Percentiles rank a stretch among this genome's conserved stretches.
Evolutionary conservation across 169 alveolate genomes (phyloP).

Genomic region (Pseudocohnilembus persalinus): DNA sequence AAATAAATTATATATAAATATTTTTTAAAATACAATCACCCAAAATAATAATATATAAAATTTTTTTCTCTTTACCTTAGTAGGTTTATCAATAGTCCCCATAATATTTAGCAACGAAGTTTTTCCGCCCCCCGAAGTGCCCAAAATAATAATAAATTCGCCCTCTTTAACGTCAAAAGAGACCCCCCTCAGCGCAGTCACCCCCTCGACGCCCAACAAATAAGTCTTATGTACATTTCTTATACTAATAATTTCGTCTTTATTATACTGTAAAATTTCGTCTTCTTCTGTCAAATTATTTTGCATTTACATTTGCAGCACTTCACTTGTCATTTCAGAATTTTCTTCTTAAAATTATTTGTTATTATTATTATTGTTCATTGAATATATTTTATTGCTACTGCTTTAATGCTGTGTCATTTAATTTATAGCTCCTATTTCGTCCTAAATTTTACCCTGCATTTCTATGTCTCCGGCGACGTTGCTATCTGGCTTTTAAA

Average conservation of each 20-base stretch:
- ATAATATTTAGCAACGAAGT: constrained; percentile 82
- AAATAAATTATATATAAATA: no score
- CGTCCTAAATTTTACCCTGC: no score
- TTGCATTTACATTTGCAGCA: no score
- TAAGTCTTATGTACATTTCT: constrained; percentile 85
- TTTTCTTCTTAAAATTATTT: no score
- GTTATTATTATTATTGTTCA: no score
- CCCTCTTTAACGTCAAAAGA: constrained; percentile 70
- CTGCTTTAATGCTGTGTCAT: no score
- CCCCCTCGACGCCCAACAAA: constrained; percentile 86
- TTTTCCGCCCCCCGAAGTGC: constrained; percentile 89
- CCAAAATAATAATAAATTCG: constrained; percentile 80
- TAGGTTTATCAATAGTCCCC: constrained; percentile 88
- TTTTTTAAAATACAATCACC: no score
- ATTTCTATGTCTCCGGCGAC: no score
- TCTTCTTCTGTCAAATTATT: neutral
- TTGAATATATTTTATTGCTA: no score
- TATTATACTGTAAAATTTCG: neutral
- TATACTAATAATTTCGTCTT: constrained; percentile 12
- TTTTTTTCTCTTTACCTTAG: constrained; percentile 41
- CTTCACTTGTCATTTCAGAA: no score
- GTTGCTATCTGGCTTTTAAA: no score
- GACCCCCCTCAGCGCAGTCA: constrained; percentile 87
- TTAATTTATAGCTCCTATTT: no score
- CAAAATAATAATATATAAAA: neutral